phyloP scores from a whole-genome alignment of 352 stramenopile genomes.

The Bremia lactucae region DNA sequence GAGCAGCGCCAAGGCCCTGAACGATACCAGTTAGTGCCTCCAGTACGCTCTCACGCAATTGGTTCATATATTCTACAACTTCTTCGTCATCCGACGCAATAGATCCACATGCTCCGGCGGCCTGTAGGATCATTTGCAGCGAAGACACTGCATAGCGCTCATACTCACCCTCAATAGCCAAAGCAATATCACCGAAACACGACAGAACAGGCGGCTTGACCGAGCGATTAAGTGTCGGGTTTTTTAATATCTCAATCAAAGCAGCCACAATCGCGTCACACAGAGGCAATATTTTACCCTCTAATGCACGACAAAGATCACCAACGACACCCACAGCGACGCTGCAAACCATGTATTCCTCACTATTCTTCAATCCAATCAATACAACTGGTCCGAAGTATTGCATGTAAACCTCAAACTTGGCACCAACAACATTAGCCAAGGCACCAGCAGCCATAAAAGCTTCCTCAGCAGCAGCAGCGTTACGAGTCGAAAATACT shows the following conservation, averaged over 20 bases:
- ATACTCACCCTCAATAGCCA: constrained; percentile 90
- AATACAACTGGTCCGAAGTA: constrained; percentile 89
- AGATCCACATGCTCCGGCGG: constrained; percentile 73
- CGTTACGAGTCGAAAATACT: constrained; percentile 90
- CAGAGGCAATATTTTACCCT: constrained; percentile 85
- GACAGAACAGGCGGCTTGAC: constrained; percentile 95
- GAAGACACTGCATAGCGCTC: constrained; percentile 79
- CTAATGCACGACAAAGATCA: constrained; percentile 91
- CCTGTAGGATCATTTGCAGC: constrained; percentile 80
- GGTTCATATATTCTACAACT: constrained; percentile 97
- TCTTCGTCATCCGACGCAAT: constrained; percentile 93
- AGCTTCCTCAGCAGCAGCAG: constrained; percentile 91
- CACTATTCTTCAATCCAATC: constrained; percentile 88
- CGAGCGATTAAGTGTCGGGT: constrained; percentile 85
- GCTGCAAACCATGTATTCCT: constrained; percentile 95
- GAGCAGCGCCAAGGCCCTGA: constrained; percentile 87
- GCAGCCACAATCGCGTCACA: constrained; percentile 91
- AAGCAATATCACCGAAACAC: constrained; percentile 95
- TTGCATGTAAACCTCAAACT: constrained; percentile 94
- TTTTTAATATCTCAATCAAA: constrained; percentile 93
- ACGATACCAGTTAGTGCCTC: constrained; percentile 96
- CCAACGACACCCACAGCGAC: constrained; percentile 92
- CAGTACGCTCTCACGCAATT: constrained; percentile 90
- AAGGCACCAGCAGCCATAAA: constrained; percentile 92
- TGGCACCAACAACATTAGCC: constrained; percentile 87